A percentile compares a stretch with the other conserved stretches of the same genome.
Conservation (phyloP, 2,329 filamentous ascomycete species). For the Botrytis galanthina region DNA sequence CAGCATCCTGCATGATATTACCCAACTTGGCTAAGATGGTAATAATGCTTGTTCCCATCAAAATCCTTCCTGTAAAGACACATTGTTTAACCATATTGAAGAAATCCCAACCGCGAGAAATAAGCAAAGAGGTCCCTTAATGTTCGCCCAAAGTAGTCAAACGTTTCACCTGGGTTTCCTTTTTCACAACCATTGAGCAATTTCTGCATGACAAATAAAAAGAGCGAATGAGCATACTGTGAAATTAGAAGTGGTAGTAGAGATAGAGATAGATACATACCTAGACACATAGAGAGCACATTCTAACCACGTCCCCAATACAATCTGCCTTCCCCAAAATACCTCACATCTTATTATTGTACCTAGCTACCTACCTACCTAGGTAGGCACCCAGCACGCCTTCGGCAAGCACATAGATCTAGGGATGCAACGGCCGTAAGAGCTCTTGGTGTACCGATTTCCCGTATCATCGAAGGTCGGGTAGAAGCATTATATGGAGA, state of each 20-base stretch:
- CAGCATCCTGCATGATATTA: not conserved
- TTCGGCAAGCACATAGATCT: not conserved
- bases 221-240: not conserved
- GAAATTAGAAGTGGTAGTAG: not conserved
- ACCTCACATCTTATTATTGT: not conserved
- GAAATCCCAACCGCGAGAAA: not conserved
- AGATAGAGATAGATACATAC: not conserved
- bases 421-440: not conserved
- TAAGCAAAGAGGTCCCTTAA: not conserved
- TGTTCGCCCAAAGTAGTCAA: not conserved
- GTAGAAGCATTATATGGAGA: conserved; percentile 12
- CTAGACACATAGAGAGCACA: not conserved
- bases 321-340: not conserved
- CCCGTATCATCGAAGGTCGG: not conserved
- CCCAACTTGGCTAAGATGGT: not conserved
- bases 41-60: not conserved
- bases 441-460: not conserved
- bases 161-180: not conserved
- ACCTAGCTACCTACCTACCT: not conserved
- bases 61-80: not conserved
- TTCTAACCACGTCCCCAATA: not conserved
- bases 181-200: not conserved
- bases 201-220: not conserved
- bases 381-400: not conserved
- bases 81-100: not conserved